A percentile compares a stretch with the other conserved stretches of the same genome.
These are phyloP conservation scores for Globisporangium acanthophoron DNA, from an alignment of 352 stramenopile species.

Conservation along the genomic window DNA sequence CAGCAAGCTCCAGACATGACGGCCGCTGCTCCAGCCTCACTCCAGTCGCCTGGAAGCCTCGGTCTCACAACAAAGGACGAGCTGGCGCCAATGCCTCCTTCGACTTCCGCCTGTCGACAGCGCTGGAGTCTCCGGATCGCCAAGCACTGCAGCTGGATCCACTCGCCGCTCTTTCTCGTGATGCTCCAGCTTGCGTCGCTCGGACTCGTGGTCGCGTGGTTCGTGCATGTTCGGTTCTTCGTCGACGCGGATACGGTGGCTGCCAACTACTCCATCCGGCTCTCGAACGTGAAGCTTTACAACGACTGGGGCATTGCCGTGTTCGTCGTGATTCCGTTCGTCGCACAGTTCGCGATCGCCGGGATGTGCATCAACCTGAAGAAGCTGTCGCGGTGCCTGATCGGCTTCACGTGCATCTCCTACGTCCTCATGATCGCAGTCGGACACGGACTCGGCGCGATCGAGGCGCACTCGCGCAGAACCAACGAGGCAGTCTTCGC, in stretches of 20 bases:
- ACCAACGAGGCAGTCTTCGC: constrained; percentile 2
- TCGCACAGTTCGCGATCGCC: too few relatives aligned
- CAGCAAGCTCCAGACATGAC: too few relatives aligned
- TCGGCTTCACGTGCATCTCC: background rate
- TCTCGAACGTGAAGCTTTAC: background rate
- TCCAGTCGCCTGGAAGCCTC: too few relatives aligned
- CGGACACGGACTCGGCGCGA: constrained; percentile 1
- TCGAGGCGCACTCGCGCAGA: background rate
- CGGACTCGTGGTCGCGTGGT: too few relatives aligned
- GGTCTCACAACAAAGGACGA: too few relatives aligned
- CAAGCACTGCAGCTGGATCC: too few relatives aligned
- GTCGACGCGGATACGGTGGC: background rate
- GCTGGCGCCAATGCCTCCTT: too few relatives aligned
- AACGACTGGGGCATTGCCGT: background rate
- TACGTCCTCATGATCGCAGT: constrained; percentile 1
- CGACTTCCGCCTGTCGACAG: too few relatives aligned
- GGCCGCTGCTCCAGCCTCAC: too few relatives aligned
- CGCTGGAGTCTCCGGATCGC: too few relatives aligned
- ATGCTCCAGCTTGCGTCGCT: too few relatives aligned
- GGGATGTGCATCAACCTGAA: background rate
- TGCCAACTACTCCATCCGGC: constrained; percentile 2
- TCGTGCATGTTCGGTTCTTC: background rate
- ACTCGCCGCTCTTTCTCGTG: too few relatives aligned
- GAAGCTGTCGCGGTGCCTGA: background rate
- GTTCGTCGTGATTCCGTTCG: background rate